Evolutionary conservation across 192 early-diverging fungal species (phyloP), one percentile per base, ranked within the genome.

Genomic region (Coemansia sp.): DNA sequence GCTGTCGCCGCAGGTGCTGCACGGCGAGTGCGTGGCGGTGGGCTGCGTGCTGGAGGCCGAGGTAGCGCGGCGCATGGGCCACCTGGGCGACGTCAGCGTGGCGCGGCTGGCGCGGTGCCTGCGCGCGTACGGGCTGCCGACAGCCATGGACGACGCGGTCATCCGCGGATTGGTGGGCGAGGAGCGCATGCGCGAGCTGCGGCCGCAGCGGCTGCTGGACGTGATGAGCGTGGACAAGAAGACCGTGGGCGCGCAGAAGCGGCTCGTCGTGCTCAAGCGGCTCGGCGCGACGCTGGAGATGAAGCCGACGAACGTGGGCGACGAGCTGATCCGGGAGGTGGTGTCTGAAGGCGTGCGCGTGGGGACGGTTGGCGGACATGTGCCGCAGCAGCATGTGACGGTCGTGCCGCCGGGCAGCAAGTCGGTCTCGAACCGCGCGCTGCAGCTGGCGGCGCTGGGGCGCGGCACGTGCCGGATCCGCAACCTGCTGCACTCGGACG

Each of bases 191-290:
- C 69, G 85, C 50, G 81, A 73, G 60, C 47, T 86, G 32, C 91
- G 94, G 4, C 95, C 93, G 50, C 80, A 84, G 63, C 66, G 71
- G 1, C 77, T 98, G 50, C 82, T 98, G 88, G 86, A 90, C 30
- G 83, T 96, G 62, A 93, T 97, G 91, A 76, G 87, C 14, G 88
- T 98, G 10, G 97, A 98, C 73, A 98, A 97, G 81, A 98, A 98
- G 82, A 98, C 89, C 44, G 84, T 90, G 58, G 97, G 95, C 33
- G 83, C 88, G 51, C 85, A 91, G 65, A 97, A 97, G 71, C 89
- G 89, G 45, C 85, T 98, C 24, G 97, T 97, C 19, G 71, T 98
- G 65, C 80, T 97, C 6, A 76, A 84, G 11, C 78, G 81, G 14
- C 93, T 98, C 50, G 97, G 97, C 31, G 83, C 86, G 57, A 94